Conservation (phyloP, 345 rosid genomes). For the Clarkia xantiana region DNA sequence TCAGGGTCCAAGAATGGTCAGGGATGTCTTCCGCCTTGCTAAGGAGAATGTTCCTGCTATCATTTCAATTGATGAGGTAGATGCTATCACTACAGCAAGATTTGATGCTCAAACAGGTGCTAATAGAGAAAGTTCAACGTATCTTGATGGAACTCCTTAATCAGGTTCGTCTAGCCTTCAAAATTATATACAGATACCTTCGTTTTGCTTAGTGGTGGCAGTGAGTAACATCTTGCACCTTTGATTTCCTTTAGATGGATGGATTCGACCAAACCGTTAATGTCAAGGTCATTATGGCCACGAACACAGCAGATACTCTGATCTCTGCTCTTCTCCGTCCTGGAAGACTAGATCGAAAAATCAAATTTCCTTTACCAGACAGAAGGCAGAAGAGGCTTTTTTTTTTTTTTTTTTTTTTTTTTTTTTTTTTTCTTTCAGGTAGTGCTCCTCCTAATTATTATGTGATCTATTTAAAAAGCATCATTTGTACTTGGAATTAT, state of each 20-base stretch:
- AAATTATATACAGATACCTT: no score
- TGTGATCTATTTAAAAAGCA: not conserved
- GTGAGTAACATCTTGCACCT: slow-evolving; percentile 6
- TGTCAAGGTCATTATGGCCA: slow-evolving; percentile 96
- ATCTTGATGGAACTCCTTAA: slow-evolving; percentile 91
- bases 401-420: no score
- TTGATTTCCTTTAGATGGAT: slow-evolving; percentile 45
- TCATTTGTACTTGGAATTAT: not conserved
- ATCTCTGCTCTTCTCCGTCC: slow-evolving; percentile 98
- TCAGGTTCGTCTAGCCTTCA: slow-evolving; percentile 35
- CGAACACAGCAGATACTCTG: slow-evolving; percentile 88
- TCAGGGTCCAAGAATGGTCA: slow-evolving; percentile 97
- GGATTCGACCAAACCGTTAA: slow-evolving; percentile 97
- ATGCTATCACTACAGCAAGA: slow-evolving; percentile 96
- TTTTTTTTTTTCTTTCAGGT: no score
- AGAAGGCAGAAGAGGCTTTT: no score
- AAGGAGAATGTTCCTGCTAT: slow-evolving; percentile 98
- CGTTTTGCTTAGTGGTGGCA: not conserved
- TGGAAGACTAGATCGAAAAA: slow-evolving; percentile 89
- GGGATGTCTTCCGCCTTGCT: slow-evolving; percentile 96
- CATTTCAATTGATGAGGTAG: slow-evolving; percentile 91
- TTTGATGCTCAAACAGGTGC: slow-evolving; percentile 99
- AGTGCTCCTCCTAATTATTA: slow-evolving; percentile 1
- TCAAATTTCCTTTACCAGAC: no score
- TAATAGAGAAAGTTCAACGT: slow-evolving; percentile 94